Conservation (phyloP, 495 filamentous ascomycete genomes). For the Penicillium ochrochloron region DNA sequence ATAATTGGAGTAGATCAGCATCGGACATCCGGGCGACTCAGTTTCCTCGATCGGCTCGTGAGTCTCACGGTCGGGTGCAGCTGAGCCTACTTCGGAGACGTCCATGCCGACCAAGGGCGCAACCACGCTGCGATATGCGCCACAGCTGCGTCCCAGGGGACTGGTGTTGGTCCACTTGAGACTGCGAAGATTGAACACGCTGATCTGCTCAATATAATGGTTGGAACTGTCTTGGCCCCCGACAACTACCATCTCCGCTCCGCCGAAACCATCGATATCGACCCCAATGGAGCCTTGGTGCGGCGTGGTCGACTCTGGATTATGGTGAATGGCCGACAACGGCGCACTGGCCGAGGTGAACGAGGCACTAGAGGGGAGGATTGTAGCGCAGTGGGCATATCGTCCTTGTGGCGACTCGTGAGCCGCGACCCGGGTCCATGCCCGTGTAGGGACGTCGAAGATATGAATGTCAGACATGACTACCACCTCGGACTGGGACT, state of each 20-base stretch:
- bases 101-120: slow-evolving; percentile 74
- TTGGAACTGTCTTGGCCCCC: slow-evolving; percentile 97
- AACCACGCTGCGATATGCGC: slow-evolving; percentile 94
- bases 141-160: slow-evolving; percentile 83
- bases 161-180: slow-evolving; percentile 92
- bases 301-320: slow-evolving; percentile 75
- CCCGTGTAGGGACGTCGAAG: slow-evolving; percentile 82
- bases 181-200: slow-evolving; percentile 96
- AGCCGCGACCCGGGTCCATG: slow-evolving; percentile 83
- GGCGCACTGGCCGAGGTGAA: slow-evolving; percentile 85
- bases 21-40: slow-evolving; percentile 68
- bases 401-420: slow-evolving; percentile 86
- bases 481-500: slow-evolving; percentile 83
- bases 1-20: slow-evolving; percentile 99
- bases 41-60: slow-evolving; percentile 44
- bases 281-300: slow-evolving; percentile 87
- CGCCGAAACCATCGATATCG: slow-evolving; percentile 84
- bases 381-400: slow-evolving; percentile 95
- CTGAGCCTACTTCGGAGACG: slow-evolving; percentile 71
- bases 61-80: slow-evolving; percentile 42
- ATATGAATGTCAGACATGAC: slow-evolving; percentile 99
- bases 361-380: slow-evolving; percentile 82
- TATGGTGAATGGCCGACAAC: slow-evolving; percentile 84
- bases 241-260: slow-evolving; percentile 96
- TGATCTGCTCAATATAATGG: slow-evolving; percentile 98